Base-by-base conservation (phyloP, 176 grass and related monocot genomes). In the Oryza nivara region DNA sequence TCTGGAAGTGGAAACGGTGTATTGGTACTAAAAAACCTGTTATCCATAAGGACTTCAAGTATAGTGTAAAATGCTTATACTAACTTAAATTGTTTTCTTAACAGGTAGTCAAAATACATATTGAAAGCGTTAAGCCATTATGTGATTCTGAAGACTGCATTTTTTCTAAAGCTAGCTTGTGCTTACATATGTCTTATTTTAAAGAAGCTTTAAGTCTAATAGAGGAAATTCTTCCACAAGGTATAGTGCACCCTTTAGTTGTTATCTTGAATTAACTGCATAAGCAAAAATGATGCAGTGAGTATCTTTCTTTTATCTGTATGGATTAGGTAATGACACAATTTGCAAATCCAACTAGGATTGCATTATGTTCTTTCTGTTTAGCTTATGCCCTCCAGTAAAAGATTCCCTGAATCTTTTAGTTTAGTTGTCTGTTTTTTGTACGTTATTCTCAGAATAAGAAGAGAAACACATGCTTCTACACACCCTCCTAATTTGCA, bases 101-200 rank as follows among this genome's bases (percentile, higher is more conserved):
- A 77, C 61, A 92, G 90, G 49, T 85, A 68, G 83, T 85, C 52
- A 92, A 88, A 74, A 72, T 88, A 79, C 86, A 88, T 75, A 71
- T 54, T 45, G 90, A 92, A 88, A 88, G 83, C 75, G 70, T 88
- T 16, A 78, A 70, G 76, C 10, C 68, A 7, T 2, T 70, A 45
- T 65, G 12, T 47, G 83, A 85, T 80, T 73, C 74, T 47, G 86
- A 88, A 74, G 90, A 78, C 45, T 83, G 72, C 52, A 30, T 74
- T 51, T 83, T 86, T 78, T 88, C 86, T 70, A 92, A 86, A 79
- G 71, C 30, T 65, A 89, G 67, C 79, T 82, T 80, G 68, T 79
- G 74, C 28, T 79, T 92, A 65, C 65, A 83, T 15, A 11, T 88
- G 63, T 79, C 83, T 82, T 92, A 86, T 83, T 82, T 92, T 65